Evolutionary conservation across 1,284 basidiomycete species (phyloP), one percentile per base, ranked within the genome.

Genomic region (Exobasidium rhododendri): DNA sequence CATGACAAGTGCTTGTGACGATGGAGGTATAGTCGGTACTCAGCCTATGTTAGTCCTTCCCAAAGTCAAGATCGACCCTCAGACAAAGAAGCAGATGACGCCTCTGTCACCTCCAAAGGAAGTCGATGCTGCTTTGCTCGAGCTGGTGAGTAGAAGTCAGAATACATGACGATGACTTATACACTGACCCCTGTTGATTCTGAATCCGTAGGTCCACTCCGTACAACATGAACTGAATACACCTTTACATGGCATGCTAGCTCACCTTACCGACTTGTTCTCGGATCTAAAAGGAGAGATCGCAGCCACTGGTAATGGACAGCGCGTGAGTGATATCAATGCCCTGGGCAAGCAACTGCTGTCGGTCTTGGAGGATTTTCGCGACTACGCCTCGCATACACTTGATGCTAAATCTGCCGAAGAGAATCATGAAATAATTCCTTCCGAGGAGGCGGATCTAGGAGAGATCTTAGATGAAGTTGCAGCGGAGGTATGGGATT

Each of bases 171-270:
- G 17, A 17, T 10, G 35, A 7, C 7, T 17, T 40, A 40, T 17
- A 10, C 7, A 40, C 17, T 17, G 35, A 40, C 35, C 10, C 17
- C 35, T 17, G 7, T 40, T 7, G 17, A 40, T 40, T n/a, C n/a
- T n/a, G 17, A 10, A 40, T 10, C 17, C 17, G 17, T 40, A 40
- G 53, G 20, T 71, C 1, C 70, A 72, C 31, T 63, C 66, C 17
- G 69, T 73, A 6, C 70, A 73, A 58, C 69, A 73, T 52, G 70
- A 73, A 30, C 64, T 73, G 0, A 59, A 69, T 31, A 73, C 70
- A 6, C 70, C 70, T 26, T 58, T 73, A 0, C 70, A 73, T 26
- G 70, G 70, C 20, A 55, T 68, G 0, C 65, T 69, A 14, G 63
- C 60, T 17, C 55, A 67, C 29, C 31, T 67, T 55, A 63, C 67